Base-by-base conservation (phyloP, 495 filamentous ascomycete species). In the Penicillium macrosclerotiorum region DNA sequence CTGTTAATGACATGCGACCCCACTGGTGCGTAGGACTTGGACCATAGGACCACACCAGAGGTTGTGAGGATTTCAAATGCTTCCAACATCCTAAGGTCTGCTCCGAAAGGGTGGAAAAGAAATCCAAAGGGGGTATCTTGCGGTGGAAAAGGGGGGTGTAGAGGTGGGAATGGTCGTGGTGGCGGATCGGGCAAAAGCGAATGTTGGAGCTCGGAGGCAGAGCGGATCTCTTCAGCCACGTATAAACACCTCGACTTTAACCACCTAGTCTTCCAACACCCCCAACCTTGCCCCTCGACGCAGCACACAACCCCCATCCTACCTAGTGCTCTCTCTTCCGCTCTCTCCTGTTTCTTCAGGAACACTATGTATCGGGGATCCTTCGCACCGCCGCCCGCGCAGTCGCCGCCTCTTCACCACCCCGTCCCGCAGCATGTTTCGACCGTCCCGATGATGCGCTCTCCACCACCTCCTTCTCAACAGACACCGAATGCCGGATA, bases 391-490 rank as follows among this genome's bases (percentile, higher is more conserved):
- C 78, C 82, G 18, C 85, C 83, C 31, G 85, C 88, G 45, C 86
- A 89, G 55, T 96, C 93, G 52, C 93, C 93, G 59, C 94, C 93
- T 31, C 85, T 99, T 49, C 93, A 99, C 71, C 93, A 99, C 67
- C 93, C 93, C 20, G 91, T 97, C 34, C 94, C 94, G 34, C 94
- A 97, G 62, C 94, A 97, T 78, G 91, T 97, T 44, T 96, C 94
- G 54, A 95, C 91, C 37, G 94, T 99, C 37, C 93, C 93, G n/a
- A 91, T 96, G 72, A 86, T 99, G 68, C 86, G 95, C 72, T 97
- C 93, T 42, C 93, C 93, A 26, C 93, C 93, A 24, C 93, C 89
- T 32, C 92, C 87, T 42, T 77, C 87, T 25, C 89, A 90, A 64
- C 82, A 85, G 34, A 82, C 86, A 42, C 78, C 81, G 38, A 78